Evolutionary conservation across 2,329 filamentous ascomycete species (phyloP), one percentile per base, ranked within the genome.

Genomic region (Emergomyces africanus): DNA sequence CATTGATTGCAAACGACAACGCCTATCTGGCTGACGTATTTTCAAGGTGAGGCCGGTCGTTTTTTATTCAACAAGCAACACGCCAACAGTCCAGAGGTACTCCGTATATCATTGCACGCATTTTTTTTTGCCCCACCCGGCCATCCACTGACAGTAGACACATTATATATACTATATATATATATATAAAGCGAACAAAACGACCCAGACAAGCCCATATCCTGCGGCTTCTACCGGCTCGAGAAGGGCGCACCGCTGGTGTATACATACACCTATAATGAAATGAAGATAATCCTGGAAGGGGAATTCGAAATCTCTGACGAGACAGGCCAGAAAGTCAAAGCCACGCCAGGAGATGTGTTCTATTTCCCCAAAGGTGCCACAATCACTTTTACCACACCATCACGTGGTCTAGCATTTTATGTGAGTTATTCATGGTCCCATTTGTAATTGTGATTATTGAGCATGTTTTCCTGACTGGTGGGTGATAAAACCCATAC

Each of bases 221-320:
- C 81, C 0, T 76, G 77, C 8, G 85, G 85, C 25, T 81, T 88
- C 68, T 88, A 86, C 75, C 79, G 84, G 14, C 76, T 88, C 12
- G 83, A 86, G 66, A 84, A 85, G 64, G 84, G 85, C 65, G 83
- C 83, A 3, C 82, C 83, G 1, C 78, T 88, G 20, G 82, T 83
- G 9, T 88, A 88, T 74, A 82, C 79, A 37, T 88, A 88, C 72
- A 83, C 77, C 46, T 88, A 87, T 71, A 81, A 88, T 67, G 85
- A 88, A 75, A 86, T 86, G 81, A 88, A 88, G 76, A 85, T 88
- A 68, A 84, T 88, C 63, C 72, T 88, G 10, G 84, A 87, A 65
- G 85, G 85, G 15, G 78, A 81, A 64, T 86, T 84, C 67, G 80
- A 83, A 62, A 86, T 88, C 66, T 76, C 75, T 35, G 85, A 87